phyloP scores from a whole-genome alignment of 495 filamentous ascomycete species.

The Trichoderma erinaceum region DNA sequence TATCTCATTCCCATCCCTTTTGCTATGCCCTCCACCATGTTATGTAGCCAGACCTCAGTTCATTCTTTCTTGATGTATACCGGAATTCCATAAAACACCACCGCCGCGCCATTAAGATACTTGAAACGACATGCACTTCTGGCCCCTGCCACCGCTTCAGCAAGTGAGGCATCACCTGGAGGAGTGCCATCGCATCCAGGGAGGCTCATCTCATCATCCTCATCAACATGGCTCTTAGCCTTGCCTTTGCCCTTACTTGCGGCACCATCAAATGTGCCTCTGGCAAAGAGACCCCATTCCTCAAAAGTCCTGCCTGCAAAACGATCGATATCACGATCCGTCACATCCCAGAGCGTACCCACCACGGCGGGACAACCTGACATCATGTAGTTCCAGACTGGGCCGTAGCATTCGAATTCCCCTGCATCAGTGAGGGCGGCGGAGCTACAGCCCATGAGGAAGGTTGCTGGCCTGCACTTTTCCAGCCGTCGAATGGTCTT shows the following conservation, averaged over 20 bases:
- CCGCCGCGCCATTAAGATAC: conserved; percentile 88
- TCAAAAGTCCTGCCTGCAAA: conserved; percentile 72
- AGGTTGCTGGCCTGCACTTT: conserved; percentile 58
- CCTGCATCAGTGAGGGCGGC: conserved; percentile 72
- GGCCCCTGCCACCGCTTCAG: conserved; percentile 70
- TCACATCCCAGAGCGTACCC: conserved; percentile 94
- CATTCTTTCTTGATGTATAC: conserved; percentile 57
- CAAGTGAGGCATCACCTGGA: conserved; percentile 42
- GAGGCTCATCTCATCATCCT: conserved; percentile 25
- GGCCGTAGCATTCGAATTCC: conserved; percentile 82
- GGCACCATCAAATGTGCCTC: conserved; percentile 30
- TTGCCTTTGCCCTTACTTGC: conserved; percentile 17
- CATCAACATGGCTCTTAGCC: conserved; percentile 18
- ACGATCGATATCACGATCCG: conserved; percentile 91
- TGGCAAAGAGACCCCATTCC: conserved; percentile 70
- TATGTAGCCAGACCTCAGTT: not conserved
- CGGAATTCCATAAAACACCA: conserved; percentile 90
- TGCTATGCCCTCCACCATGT: not conserved
- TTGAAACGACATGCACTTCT: conserved; percentile 71
- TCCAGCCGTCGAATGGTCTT: conserved; percentile 71
- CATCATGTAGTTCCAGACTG: conserved; percentile 83
- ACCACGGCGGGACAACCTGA: conserved; percentile 78
- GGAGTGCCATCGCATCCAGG: conserved; percentile 19
- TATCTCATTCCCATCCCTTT: not conserved
- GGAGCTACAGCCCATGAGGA: conserved; percentile 89